Conservation (phyloP, 2,329 filamentous ascomycete species). For the Trichoderma sp. region DNA sequence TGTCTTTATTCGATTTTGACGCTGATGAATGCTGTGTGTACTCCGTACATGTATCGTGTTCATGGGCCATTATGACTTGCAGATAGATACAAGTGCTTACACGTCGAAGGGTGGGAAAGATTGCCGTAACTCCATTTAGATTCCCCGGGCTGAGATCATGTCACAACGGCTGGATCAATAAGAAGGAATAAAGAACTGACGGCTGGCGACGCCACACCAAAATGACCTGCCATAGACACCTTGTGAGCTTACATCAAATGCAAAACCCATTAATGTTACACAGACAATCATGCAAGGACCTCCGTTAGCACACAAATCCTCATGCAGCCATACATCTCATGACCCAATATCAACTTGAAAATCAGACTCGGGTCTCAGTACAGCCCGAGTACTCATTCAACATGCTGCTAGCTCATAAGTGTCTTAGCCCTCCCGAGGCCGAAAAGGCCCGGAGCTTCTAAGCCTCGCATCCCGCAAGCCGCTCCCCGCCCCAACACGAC, state of each 20-base stretch:
- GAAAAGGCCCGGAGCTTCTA: slow-evolving; percentile 5
- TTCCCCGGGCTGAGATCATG: not conserved
- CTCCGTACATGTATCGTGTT: not conserved
- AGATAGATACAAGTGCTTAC: not conserved
- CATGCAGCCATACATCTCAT: not conserved
- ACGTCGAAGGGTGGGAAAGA: not conserved
- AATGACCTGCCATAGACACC: not conserved
- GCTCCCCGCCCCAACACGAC: slow-evolving; percentile 1
- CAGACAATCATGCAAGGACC: not conserved
- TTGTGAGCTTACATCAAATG: not conserved
- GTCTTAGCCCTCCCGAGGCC: slow-evolving; percentile 17
- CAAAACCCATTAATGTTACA: not conserved
- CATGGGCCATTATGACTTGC: not conserved
- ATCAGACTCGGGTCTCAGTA: not conserved
- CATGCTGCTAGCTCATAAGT: not conserved
- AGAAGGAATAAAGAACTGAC: not conserved
- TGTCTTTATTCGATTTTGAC: not conserved
- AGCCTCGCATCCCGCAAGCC: slow-evolving; percentile 4
- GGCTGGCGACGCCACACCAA: not conserved
- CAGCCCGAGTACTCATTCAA: not conserved
- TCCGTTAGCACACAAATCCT: not conserved
- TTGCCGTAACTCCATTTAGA: not conserved
- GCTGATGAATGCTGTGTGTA: not conserved
- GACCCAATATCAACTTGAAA: not conserved
- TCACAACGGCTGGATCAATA: not conserved